phyloP scores from a whole-genome alignment of 2,329 filamentous ascomycete genomes.

The Colletotrichum costaricense region DNA sequence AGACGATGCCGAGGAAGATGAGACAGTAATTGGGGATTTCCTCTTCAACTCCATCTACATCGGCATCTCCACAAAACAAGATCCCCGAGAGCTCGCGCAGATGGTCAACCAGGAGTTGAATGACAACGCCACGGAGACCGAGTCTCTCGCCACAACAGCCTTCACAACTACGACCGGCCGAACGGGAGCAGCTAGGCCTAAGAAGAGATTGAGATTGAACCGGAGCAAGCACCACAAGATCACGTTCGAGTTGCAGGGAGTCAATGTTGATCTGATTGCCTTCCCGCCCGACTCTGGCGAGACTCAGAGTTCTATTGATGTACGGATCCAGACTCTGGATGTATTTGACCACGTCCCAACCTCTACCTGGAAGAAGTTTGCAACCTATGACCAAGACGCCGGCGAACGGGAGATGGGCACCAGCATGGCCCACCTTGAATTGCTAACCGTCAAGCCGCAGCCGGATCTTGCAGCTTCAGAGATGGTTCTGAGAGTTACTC shows the following conservation, averaged over 20 bases:
- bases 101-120: slow-evolving; percentile 92
- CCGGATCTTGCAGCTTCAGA: slow-evolving; percentile 88
- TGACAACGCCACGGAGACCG: slow-evolving; percentile 87
- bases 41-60: slow-evolving; percentile 99
- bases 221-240: slow-evolving; percentile 95
- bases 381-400: slow-evolving; percentile 89
- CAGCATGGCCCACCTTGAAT: slow-evolving; percentile 90
- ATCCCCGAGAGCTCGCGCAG: slow-evolving; percentile 82
- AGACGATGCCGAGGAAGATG: slow-evolving; percentile 81
- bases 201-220: slow-evolving; percentile 75
- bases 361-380: slow-evolving; percentile 98
- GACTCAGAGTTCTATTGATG: slow-evolving; percentile 87
- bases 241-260: slow-evolving; percentile 88
- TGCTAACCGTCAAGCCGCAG: slow-evolving; percentile 89
- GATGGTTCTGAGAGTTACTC: slow-evolving; percentile 81
- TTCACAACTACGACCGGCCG: slow-evolving; percentile 68
- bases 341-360: slow-evolving; percentile 95
- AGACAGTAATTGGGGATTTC: slow-evolving; percentile 91
- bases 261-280: slow-evolving; percentile 83
- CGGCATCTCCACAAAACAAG: slow-evolving; percentile 86
- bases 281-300: slow-evolving; percentile 83
- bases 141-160: slow-evolving; percentile 85
- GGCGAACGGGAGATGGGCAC: slow-evolving; percentile 87
- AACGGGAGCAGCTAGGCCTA: slow-evolving; percentile 54
- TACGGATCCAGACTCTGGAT: slow-evolving; percentile 85